Evolutionary conservation across 768 basidiomycete genomes (phyloP), one percentile per base, ranked within the genome.

Genomic region (Macrolepiota dolichaula): DNA sequence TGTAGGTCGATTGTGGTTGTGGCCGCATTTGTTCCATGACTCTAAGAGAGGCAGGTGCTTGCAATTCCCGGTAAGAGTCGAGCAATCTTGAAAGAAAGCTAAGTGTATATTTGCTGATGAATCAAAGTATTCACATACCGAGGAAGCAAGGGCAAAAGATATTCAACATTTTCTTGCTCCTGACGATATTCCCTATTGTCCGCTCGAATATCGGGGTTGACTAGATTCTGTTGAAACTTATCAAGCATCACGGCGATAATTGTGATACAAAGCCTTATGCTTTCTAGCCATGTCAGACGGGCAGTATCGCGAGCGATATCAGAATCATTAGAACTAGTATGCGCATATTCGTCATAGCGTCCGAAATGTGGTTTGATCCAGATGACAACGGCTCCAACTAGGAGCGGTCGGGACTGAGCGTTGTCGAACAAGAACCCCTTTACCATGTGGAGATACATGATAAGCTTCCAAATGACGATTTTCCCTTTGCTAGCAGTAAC

Each of bases 361-460:
- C 96, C 96, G 67, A 98, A 92, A 71, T 96, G 88, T 1, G 96
- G 94, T 70, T 95, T 96, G 65, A 98, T 89, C 95, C 96, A 98
- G 22, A 89, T 84, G 10, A 95, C 87, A 27, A 98, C 86, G 19
- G 89, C 86, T 64, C 97, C 95, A 6, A 96, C 87, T 2, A 98
- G 78, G 4, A 91, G 74, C 0, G 88, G 81, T 29, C 96, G 86
- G 13, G 91, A 88, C 57, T 91, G 82, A 0, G 89, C 76, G 61
- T 89, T 86, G 67, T 95, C 92, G 70, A 98, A 96, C 52, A 96
- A 73, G 73, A 92, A 91, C 22, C 91, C 87, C 67, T 92, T 91
- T 25, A 94, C 92, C 62, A 98, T 85, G 68, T 96, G 94, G 38
- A 96, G 80, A 69, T 95, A 92, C 86, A 97, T 89, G 67, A 96